phyloP scores from a whole-genome alignment of 2,329 filamentous ascomycete genomes.

The Fusarium sp. region DNA sequence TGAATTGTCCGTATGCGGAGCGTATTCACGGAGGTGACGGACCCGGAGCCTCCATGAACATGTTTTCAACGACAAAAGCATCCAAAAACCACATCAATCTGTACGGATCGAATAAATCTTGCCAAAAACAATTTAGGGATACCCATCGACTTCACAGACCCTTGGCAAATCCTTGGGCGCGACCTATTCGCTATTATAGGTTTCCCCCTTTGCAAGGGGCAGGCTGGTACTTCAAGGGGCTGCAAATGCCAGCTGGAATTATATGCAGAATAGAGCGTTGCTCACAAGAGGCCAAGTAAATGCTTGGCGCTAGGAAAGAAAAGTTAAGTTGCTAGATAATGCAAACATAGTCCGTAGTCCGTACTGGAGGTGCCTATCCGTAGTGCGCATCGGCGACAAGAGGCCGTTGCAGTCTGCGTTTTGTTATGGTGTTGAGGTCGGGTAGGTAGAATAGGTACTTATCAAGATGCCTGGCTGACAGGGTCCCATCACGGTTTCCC shows the following conservation, averaged over 20 bases:
- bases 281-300: conserved; percentile 12
- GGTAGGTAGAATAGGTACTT: neutral
- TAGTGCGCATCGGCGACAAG: neutral
- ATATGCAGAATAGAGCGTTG: conserved; percentile 15
- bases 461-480: conserved; percentile 28
- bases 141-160: conserved; percentile 12
- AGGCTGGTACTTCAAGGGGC: conserved; percentile 39
- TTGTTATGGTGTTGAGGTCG: neutral
- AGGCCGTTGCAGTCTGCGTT: neutral
- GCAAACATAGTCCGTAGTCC: too few relatives aligned
- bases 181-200: conserved; percentile 18
- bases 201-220: conserved; percentile 44
- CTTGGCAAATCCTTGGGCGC: conserved; percentile 40
- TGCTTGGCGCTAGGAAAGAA: neutral
- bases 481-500: conserved; percentile 28
- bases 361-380: neutral
- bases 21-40: conserved; percentile 25
- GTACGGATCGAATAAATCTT: conserved; percentile 3
- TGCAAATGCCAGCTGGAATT: conserved; percentile 42
- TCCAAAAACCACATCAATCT: neutral
- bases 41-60: conserved; percentile 18
- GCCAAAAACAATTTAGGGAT: conserved; percentile 16
- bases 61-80: conserved; percentile 3
- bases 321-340: neutral
- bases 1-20: conserved; percentile 23